Base-by-base conservation (phyloP, 2,329 filamentous ascomycete species). In the Xylaria sp. region DNA sequence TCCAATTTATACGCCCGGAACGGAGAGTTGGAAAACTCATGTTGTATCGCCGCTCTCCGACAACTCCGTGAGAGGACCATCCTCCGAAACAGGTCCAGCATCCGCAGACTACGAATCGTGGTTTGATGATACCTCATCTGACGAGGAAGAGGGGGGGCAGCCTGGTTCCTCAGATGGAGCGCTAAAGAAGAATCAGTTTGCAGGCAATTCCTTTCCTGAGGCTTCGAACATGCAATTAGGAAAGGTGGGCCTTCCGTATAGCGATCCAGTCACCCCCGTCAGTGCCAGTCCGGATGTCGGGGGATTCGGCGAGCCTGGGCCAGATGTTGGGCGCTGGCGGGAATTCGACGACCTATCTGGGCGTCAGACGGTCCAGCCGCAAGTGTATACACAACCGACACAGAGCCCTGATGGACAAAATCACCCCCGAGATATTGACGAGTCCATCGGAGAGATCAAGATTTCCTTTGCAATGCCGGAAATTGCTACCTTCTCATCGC, bases 11-110 rank as follows among this genome's bases (percentile, higher is more conserved):
- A 69, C 70, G 3, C 63, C 72, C 6, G 65, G 61, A 12, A 65
- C 71, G 8, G 68, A 58, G 30, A 71, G 47, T 21, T 69, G 69
- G 56, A 67, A 53, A 24, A 61, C 56, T 32, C 62, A 75, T 47
- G 61, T 72, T 9, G 75, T 77, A 42, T 77, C 75, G n/a, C 75
- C 75, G 0, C 53, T 77, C 6, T 75, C 74, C 4, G 70, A 71
- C 21, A 27, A 59, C 4, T 64, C 45, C 45, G 69, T 56, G 9
- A 50, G 45, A 48, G 42, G 42, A 12, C 8, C 36, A 57, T 19
- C 64, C 21, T 61, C 60, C 5, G 60, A 42, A 39, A 12, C 34
- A 58, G 56, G 54, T 14, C 51, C 11, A 42, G 24, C 50, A 24
- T 47, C 63, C 12, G 34, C 50, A 11, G 42, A 59, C 11, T 63